Evolutionary conservation across 2,329 filamentous ascomycete genomes (phyloP), one percentile per base, ranked within the genome.

Genomic region (Colletotrichum gloeosporioides): DNA sequence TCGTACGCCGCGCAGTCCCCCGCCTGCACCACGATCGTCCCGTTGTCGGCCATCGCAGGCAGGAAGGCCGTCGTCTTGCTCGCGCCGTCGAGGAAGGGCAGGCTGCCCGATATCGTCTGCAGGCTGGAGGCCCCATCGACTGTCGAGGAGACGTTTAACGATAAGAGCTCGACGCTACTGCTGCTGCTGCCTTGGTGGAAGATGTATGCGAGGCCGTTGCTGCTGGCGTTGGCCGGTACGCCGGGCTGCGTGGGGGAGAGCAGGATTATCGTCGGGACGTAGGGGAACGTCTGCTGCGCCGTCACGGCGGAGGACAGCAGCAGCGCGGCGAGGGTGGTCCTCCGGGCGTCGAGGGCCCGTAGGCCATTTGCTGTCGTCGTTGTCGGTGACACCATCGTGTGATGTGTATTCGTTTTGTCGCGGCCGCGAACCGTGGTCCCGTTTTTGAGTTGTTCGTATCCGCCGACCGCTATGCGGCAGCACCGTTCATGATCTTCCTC

Each of bases 261-360:
- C 74, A 96, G 90, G 69, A 98, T 89, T 34, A 91, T 92, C 0
- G 95, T 95, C 4, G 95, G 94, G 71, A 93, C 92, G 86, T 98
- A 98, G 31, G 95, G 95, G 69, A 95, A 89, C 65, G 83, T 83
- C 80, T 88, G 86, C 68, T 88, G 87, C 8, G 84, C 80, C 49
- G 81, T 78, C 25, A 57, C 76, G 25, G 69, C 27, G 16, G 73
- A 61, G 5, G 73, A 53, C 29, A 77, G 34, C n/a, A 78, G 57
- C 69, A 78, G 63, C n/a, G 73, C 72, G 4, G 69, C 63, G 39
- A 69, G 57, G 22, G 70, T 29, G 70, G 39, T 69, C 29, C 59
- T 22, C 29, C 32, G 59, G 36, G 57, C 31, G 3, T 36, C 25
- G 44, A 22, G n/a, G 73, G 44, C 44, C 70, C 32, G 12, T 27